Percentiles rank a stretch among this genome's conserved stretches.
phyloP scores from a whole-genome alignment of 1,284 basidiomycete genomes.

The Apiotrichum veenhuisii region DNA sequence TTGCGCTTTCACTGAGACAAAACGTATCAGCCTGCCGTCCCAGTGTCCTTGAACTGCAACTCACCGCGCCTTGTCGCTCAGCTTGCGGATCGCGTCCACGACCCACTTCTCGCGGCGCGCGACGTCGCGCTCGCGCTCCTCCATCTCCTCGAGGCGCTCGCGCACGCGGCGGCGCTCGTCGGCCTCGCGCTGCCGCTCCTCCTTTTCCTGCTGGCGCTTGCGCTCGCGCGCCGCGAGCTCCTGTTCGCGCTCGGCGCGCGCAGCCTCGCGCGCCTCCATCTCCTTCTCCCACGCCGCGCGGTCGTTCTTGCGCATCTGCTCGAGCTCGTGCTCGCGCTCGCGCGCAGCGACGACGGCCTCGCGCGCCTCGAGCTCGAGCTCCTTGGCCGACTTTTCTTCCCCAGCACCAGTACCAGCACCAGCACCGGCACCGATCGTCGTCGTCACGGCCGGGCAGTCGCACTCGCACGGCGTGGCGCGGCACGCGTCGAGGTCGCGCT shows the following conservation, averaged over 20 bases:
- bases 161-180: constrained; percentile 10
- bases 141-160: constrained; percentile 35
- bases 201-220: not conserved
- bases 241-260: not conserved
- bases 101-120: constrained; percentile 43
- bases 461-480: constrained; percentile 13
- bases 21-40: not conserved
- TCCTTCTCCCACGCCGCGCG: constrained; percentile 2
- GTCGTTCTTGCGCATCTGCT: not conserved
- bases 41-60: not conserved
- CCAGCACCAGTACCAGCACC: too few relatives aligned
- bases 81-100: constrained; percentile 42
- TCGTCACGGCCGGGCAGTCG: not conserved
- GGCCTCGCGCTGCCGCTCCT: constrained; percentile 10
- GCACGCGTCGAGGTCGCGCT: constrained; percentile 23
- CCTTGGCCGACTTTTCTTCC: not conserved
- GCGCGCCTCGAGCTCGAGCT: not conserved
- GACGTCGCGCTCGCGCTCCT: constrained; percentile 41
- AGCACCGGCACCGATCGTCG: not conserved
- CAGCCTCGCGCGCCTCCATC: not conserved
- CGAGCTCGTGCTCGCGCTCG: not conserved
- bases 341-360: not conserved
- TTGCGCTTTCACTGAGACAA: constrained; percentile 28
- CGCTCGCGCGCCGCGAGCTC: not conserved
- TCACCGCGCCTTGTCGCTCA: constrained; percentile 41